Conservation (phyloP, 2,329 filamentous ascomycete genomes). For the Epichloe festucae region DNA sequence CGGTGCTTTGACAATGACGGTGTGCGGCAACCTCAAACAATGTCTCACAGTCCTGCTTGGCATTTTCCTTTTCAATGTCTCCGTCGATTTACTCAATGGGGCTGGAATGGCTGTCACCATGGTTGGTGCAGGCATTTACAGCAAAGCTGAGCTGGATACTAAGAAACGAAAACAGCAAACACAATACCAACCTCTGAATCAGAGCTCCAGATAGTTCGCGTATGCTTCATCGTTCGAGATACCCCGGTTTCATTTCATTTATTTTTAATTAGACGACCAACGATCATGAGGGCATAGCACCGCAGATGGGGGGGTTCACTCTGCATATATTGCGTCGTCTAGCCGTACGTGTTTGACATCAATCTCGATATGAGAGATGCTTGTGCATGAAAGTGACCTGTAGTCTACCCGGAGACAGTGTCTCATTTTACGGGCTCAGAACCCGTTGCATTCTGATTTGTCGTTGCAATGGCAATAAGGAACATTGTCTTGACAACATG, state of each 20-base stretch:
- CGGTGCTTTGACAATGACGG: slow-evolving; percentile 45
- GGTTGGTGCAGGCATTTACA: slow-evolving; percentile 43
- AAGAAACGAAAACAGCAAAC: slow-evolving; percentile 23
- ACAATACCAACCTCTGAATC: slow-evolving; percentile 23
- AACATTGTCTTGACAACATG: slow-evolving; percentile 5
- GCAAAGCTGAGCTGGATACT: slow-evolving; percentile 40
- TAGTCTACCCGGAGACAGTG: background rate
- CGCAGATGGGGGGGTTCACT: background rate
- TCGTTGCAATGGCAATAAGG: slow-evolving; percentile 1
- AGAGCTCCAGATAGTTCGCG: slow-evolving; percentile 15
- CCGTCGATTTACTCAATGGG: slow-evolving; percentile 39
- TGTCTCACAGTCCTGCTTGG: slow-evolving; percentile 41
- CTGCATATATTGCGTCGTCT: background rate
- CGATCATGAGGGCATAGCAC: background rate
- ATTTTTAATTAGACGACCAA: slow-evolving; percentile 1
- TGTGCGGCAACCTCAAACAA: slow-evolving; percentile 47
- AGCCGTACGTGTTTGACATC: background rate
- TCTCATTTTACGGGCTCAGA: background rate
- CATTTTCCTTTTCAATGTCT: slow-evolving; percentile 38
- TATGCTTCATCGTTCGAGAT: slow-evolving; percentile 4
- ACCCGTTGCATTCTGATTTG: background rate
- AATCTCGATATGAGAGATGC: background rate
- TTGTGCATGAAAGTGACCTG: background rate
- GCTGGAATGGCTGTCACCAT: slow-evolving; percentile 42
- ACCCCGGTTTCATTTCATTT: slow-evolving; percentile 6